Conservation (phyloP, 1,284 basidiomycete genomes). For the Apiotrichum brassicae region DNA sequence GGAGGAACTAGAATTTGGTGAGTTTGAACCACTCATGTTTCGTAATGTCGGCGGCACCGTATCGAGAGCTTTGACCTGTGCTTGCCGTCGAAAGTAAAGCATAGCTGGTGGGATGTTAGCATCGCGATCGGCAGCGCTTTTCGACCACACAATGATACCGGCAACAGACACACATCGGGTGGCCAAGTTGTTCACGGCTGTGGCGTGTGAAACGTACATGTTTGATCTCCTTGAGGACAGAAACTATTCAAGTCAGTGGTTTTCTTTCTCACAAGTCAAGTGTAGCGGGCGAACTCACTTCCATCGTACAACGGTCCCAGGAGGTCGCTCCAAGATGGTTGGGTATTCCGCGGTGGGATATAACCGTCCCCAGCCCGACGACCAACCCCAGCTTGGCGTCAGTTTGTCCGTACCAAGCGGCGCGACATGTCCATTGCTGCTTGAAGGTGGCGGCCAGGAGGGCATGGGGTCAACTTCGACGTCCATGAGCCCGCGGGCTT, state of each 20-base stretch:
- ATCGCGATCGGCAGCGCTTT: too few species aligned
- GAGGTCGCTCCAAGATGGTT: conserved; percentile 3
- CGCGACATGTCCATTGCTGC: too few species aligned
- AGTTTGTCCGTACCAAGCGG: too few species aligned
- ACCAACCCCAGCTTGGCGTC: conserved; percentile 7
- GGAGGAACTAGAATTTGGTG: not conserved
- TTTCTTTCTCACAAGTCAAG: too few species aligned
- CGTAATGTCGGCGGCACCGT: conserved; percentile 6
- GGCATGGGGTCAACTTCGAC: not conserved
- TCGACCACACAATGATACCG: too few species aligned
- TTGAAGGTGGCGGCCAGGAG: not conserved
- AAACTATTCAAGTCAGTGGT: conserved; percentile 11
- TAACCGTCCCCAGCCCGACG: conserved; percentile 10
- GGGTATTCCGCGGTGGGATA: conserved; percentile 14
- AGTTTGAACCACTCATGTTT: not conserved
- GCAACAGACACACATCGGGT: conserved; percentile 6
- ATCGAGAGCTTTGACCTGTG: conserved; percentile 24
- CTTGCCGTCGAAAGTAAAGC: conserved; percentile 21
- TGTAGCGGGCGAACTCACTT: too few species aligned
- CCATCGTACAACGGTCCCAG: conserved; percentile 4
- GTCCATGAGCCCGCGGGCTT: not conserved
- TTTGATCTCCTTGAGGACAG: conserved; percentile 5
- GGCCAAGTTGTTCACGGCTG: too few species aligned
- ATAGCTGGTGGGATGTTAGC: conserved; percentile 1
- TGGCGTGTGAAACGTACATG: too few species aligned